Base-by-base conservation (phyloP, 2,329 filamentous ascomycete species). In the Microdochium trichocladiopsis region DNA sequence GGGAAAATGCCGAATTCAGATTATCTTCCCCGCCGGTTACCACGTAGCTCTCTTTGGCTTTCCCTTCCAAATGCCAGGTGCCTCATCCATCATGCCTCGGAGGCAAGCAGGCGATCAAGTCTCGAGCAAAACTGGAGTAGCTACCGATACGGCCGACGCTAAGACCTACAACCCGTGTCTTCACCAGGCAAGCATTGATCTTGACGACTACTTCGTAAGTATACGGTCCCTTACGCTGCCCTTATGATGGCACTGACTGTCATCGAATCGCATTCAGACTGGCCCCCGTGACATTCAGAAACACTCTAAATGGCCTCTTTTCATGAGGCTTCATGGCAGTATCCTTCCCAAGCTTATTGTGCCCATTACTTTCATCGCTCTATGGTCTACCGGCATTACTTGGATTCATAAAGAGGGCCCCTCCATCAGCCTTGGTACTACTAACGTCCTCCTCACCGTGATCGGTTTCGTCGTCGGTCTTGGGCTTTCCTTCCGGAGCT, bases 381-480 rank as follows among this genome's bases (percentile, higher is more conserved):
- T 62, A 12, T 92, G 88, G 88, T 75, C 87, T 0, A 84, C 83
- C 1, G 63, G 78, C 22, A 82, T 92, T 58, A 88, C 85, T 23
- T 72, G 66, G 43, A 71, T 86, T 55, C 76, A 71, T 11, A 61
- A 71, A 54, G 71, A 71, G 33, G 69, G 79, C 11, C 66, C 75
- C 51, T 48, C 54, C 9, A 60, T 64, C 10, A 56, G 56, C 21
- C 54, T 85, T 18, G 78, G 76, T 47, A 82, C 91, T 56, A 77
- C 79, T 63, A 82, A 76, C n/a, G 77, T 90, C 45, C 75, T 93
- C n/a, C 76, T 93, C 47, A 92, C 88, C 0, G 83, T 93, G n/a
- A 82, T 88, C 25, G 88, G 88, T 84, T 92, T 93, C 70, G 86
- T 92, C 54, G 87, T 93, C 62, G 85, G 86, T 79, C 69, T 92